Base-by-base conservation (phyloP, 1,139 yeast species). In the Candida freyschussii region DNA sequence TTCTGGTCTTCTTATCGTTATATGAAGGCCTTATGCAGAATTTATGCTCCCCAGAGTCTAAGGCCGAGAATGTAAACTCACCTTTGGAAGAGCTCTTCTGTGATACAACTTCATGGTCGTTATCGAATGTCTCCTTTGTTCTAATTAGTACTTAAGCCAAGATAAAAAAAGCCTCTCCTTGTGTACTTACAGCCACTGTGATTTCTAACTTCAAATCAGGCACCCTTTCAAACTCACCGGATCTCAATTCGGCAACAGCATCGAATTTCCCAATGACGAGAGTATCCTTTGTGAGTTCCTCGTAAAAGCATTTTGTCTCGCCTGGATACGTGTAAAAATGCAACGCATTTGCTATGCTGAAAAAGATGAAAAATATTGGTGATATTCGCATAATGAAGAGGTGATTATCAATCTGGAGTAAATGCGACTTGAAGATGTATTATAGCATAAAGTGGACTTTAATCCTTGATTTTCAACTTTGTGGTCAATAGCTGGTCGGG, bases 21-120 rank as follows among this genome's bases (percentile, higher is more conserved):
- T 67, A 67, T 37, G 61, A 59, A 15, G 84, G 81, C 2, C 74
- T 68, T 24, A 78, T 51, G 49, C 85, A 78, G 27, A 78, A 64
- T 37, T 70, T 63, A 51, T 78, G 84, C 38, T 77, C 81, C 14
- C 85, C 85, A 1, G 72, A 57, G 20, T 72, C 81, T 25, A 75
- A 49, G 0, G 82, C 74, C 12, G 76, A 72, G 55, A 76, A 77
- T 0, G 78, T 69, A 48, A 78, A 77, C 41, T 74, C 78, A 7
- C 82, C 78, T 7, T 57, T 55, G 11, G 74, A 59, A 2, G 64
- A 44, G 15, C 69, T 72, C 47, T 65, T 67, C 47, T 75, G 81
- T 24, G 68, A 67, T 12, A 76, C 72, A 15, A 77, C 79, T 33
- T 72, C 59, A 46, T 75, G 78, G 44, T 75, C 66, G 36, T 66